Evolutionary conservation across 1,284 basidiomycete species (phyloP), one percentile per base, ranked within the genome.

Genomic region (Ceratobasidium sp.): DNA sequence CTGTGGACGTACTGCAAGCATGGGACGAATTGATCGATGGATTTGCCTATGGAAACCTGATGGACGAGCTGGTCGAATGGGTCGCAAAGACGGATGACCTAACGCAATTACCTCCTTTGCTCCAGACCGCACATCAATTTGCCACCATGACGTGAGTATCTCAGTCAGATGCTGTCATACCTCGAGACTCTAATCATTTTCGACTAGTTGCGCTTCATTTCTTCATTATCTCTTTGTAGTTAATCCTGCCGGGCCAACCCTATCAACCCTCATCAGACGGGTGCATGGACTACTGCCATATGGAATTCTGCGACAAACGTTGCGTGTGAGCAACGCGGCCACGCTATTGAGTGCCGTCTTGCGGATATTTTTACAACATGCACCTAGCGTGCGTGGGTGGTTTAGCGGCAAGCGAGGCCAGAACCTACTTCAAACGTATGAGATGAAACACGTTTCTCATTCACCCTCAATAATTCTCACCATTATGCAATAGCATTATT

Each of bases 371-470:
- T 52, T 64, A 25, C 60, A 64, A 52, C 60, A 64, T 38, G 47
- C 60, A 40, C 60, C 60, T 5, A 64, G 60, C 34, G 45, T 64
- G 10, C 60, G 60, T 15, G 60, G 60, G 2, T 64, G 35, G 31
- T 64, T 64, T n/a, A 64, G 20, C 20, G 60, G 60, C 5, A 64
- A 50, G 32, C 29, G 47, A 40, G 60, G 60, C 1, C 60, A 64
- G 29, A 64, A 64, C 32, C 60, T 64, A n/a, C 60, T 64, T 25
- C 60, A 64, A 47, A 52, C 60, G 60, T 64, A 64, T 31, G 60
- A 27, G 7, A 8, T 40, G 17, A 22, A 47, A 7, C 45, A 15
- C n/a, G 10, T 8, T 12, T 12, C 45, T 7, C 10, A 12, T 20
- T 20, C 10, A 15, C n/a, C 45, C 10, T 12, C 10, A 17, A 3